phyloP scores from a whole-genome alignment of 441 rosid genomes.

The Gossypium gossypioides region DNA sequence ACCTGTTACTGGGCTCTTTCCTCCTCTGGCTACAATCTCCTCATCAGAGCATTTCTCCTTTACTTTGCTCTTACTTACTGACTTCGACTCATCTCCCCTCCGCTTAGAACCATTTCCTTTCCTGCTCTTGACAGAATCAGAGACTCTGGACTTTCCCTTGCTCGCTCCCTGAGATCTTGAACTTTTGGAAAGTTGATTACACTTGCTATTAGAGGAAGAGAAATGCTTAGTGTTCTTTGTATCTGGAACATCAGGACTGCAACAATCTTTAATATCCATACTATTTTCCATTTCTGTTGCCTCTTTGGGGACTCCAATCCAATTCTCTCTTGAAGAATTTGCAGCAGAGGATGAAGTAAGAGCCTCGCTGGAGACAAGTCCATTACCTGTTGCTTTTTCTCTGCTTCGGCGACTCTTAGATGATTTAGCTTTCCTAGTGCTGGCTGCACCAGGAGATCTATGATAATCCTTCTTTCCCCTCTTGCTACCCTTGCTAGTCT shows the following conservation, averaged over 20 bases:
- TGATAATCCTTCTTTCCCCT: slow-evolving; percentile 44
- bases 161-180: slow-evolving; percentile 40
- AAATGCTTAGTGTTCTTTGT: slow-evolving; percentile 19
- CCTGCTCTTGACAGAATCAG: slow-evolving; percentile 34
- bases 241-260: slow-evolving; percentile 21
- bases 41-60: slow-evolving; percentile 29
- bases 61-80: slow-evolving; percentile 26
- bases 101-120: slow-evolving; percentile 28
- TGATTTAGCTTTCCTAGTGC: slow-evolving; percentile 30
- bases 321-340: slow-evolving; percentile 29
- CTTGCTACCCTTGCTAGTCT: slow-evolving; percentile 20
- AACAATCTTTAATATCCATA: slow-evolving; percentile 18
- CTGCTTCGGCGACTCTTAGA: slow-evolving; percentile 34
- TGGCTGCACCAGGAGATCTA: slow-evolving; percentile 24
- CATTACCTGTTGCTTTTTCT: slow-evolving; percentile 21
- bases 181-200: slow-evolving; percentile 21
- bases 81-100: slow-evolving; percentile 30
- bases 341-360: slow-evolving; percentile 21
- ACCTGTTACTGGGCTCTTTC: slow-evolving; percentile 46
- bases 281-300: slow-evolving; percentile 17
- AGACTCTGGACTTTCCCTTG: slow-evolving; percentile 41
- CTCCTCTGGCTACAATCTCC: slow-evolving; percentile 25
- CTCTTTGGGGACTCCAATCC: slow-evolving; percentile 20
- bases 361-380: slow-evolving; percentile 21
- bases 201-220: slow-evolving; percentile 34